Conservation (phyloP, 1,139 yeast genomes). For the Suhomyces wounanorum region DNA sequence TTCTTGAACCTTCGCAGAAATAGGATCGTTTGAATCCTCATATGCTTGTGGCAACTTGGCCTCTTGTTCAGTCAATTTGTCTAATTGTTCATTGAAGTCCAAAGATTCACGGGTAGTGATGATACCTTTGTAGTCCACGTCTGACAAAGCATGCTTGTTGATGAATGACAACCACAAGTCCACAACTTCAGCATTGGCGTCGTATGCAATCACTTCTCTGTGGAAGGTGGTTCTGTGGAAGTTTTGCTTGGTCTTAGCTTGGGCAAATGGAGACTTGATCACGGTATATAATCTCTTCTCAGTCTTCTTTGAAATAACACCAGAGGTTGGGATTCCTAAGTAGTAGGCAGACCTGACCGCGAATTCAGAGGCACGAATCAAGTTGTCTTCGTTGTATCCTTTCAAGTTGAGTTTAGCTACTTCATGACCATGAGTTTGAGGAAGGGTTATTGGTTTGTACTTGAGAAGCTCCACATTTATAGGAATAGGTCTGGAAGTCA, state of each 20-base stretch:
- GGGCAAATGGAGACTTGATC: slow-evolving; percentile 89
- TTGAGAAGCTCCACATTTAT: slow-evolving; percentile 80
- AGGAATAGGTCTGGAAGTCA: slow-evolving; percentile 62
- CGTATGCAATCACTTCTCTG: slow-evolving; percentile 73
- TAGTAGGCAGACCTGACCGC: slow-evolving; percentile 88
- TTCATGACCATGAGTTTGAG: slow-evolving; percentile 67
- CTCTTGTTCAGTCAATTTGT: slow-evolving; percentile 28
- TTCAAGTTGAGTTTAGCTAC: slow-evolving; percentile 72
- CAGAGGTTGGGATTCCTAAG: slow-evolving; percentile 74
- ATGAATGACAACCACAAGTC: slow-evolving; percentile 82
- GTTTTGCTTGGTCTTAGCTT: slow-evolving; percentile 92
- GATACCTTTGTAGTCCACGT: slow-evolving; percentile 80
- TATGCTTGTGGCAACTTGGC: slow-evolving; percentile 40
- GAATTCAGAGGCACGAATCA: slow-evolving; percentile 81
- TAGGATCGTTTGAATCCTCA: slow-evolving; percentile 53
- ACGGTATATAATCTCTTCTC: slow-evolving; percentile 87
- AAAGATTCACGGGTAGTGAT: slow-evolving; percentile 61
- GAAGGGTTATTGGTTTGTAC: slow-evolving; percentile 76
- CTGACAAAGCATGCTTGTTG: slow-evolving; percentile 74
- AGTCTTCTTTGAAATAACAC: slow-evolving; percentile 59
- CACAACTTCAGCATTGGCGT: slow-evolving; percentile 81
- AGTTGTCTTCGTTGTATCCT: slow-evolving; percentile 68
- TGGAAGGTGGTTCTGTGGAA: slow-evolving; percentile 86
- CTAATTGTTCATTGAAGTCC: slow-evolving; percentile 40
- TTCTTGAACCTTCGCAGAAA: slow-evolving; percentile 72